These are phyloP conservation scores for Limonium bicolor DNA, from an alignment of 148 eudicot species.

Conservation along the genomic window DNA sequence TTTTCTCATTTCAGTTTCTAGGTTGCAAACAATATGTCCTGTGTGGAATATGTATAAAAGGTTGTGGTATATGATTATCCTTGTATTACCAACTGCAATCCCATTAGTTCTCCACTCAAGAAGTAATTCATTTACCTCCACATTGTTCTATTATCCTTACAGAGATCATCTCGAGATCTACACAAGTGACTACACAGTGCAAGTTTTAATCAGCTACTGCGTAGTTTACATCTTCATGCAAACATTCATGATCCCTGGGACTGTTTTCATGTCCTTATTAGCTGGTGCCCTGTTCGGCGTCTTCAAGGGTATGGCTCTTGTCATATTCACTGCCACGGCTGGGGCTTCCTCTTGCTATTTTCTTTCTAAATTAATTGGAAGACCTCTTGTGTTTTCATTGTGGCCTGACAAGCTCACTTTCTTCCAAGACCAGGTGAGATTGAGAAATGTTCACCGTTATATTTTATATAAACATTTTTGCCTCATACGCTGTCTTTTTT, in stretches of 20 bases:
- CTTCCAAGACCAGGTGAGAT: conserved; percentile 80
- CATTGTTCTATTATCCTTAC: background rate
- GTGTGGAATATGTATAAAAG: too few species aligned
- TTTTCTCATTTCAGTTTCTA: too few species aligned
- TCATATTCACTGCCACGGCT: conserved; percentile 75
- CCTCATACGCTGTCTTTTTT: background rate
- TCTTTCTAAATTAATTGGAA: conserved; percentile 72
- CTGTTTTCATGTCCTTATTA: conserved; percentile 90
- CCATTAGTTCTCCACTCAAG: too few species aligned
- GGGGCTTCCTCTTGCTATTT: conserved; percentile 98
- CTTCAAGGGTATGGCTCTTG: conserved; percentile 65
- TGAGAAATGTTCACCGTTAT: background rate
- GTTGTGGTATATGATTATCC: too few species aligned
- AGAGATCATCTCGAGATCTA: conserved; percentile 91
- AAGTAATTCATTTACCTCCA: background rate
- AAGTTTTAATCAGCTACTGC: conserved; percentile 82
- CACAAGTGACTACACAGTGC: conserved; percentile 90
- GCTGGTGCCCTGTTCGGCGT: conserved; percentile 93
- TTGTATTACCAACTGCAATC: too few species aligned
- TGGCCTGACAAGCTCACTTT: conserved; percentile 80
- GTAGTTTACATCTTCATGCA: conserved; percentile 95
- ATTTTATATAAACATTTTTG: background rate
- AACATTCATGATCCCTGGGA: conserved; percentile 99
- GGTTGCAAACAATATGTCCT: too few species aligned
- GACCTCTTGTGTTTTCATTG: conserved; percentile 58